Base-by-base conservation (phyloP, 2,329 filamentous ascomycete genomes). In the Emydomyces testavorans region DNA sequence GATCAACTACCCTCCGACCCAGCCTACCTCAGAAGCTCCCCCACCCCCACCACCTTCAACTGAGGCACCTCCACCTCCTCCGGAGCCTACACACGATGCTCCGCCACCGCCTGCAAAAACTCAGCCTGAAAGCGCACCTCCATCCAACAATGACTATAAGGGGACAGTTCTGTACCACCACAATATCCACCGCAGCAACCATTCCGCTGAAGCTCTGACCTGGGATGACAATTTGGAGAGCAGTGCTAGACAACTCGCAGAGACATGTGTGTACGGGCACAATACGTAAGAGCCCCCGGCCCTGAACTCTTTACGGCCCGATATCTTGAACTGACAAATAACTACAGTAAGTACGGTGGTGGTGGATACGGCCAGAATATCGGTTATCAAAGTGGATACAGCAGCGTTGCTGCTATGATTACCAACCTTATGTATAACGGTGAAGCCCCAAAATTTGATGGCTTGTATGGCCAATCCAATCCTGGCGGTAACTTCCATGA, bases 311-410 rank as follows among this genome's bases (percentile, higher is more conserved):
- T 10, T 23, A n/a, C n/a, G n/a, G 15, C 13, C 16, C 18, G 16
- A 21, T n/a, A n/a, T 11, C 18, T 28, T 4, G 3, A 24, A 20
- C 15, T 44, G 18, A 49, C 31, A 38, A 6, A 5, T 31, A 21
- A 29, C 11, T 43, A 46, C 50, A 65, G 61, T 57, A 79, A 75
- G 57, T 63, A 70, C 21, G 70, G 77, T 53, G 73, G 70, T 43
- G 79, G 78, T 48, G 73, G 75, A 37, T 93, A 92, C 61, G 92
- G 92, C 54, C 92, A 98, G 71, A 98, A 96, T 76, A 82, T 96
- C 50, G 90, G 85, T 60, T 80, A 82, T 52, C 73, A 81, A 55
- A 73, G 77, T 51, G 60, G 66, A 1, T 63, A 69, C n/a, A 67
- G 65, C 51, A 75, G 80, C 39, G 72, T 85, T 53, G 78, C 79